phyloP scores from a whole-genome alignment of 345 rosid genomes.

The Brassica incana region DNA sequence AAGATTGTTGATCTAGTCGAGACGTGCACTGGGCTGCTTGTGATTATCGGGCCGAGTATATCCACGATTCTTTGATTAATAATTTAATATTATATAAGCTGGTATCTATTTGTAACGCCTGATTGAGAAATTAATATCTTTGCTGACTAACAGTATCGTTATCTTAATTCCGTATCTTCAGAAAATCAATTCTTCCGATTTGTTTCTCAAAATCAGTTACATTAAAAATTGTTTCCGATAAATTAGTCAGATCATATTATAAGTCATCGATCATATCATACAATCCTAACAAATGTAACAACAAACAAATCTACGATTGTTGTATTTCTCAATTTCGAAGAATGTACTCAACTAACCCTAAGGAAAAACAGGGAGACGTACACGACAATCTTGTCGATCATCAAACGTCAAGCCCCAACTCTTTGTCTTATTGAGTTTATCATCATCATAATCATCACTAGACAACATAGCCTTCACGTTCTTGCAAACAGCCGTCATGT shows the following conservation, averaged over 20 bases:
- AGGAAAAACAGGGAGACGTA: constrained; percentile 25
- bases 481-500: constrained; percentile 34
- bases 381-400: constrained; percentile 29
- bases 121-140: no score
- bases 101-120: no score
- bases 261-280: neutral
- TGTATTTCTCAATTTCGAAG: neutral
- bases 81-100: no score
- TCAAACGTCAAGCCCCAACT: constrained; percentile 16
- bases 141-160: no score
- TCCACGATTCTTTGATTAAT: no score
- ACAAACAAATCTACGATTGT: neutral
- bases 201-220: neutral
- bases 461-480: constrained; percentile 17
- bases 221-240: neutral
- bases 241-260: neutral
- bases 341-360: neutral
- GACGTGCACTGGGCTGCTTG: no score
- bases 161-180: neutral
- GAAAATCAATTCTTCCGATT: neutral
- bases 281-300: neutral
- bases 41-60: no score
- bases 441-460: constrained; percentile 3
- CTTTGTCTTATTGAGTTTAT: neutral
- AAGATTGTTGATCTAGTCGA: no score